Conservation (phyloP, 2,329 filamentous ascomycete genomes). For the Whalleya microplaca region DNA sequence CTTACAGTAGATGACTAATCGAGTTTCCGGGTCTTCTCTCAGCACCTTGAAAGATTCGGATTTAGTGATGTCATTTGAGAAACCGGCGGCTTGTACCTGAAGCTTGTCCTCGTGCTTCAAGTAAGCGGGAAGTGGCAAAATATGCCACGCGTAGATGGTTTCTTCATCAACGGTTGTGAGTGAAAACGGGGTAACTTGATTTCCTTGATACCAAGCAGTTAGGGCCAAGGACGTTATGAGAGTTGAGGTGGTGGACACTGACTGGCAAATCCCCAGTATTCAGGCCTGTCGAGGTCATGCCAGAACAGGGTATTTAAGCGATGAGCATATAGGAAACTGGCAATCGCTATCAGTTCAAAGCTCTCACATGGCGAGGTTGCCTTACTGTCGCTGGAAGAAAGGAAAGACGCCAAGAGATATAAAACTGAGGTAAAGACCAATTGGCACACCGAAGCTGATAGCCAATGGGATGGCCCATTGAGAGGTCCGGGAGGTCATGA, state of each 20-base stretch:
- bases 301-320: slow-evolving; percentile 74
- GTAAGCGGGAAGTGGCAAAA: slow-evolving; percentile 80
- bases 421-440: slow-evolving; percentile 68
- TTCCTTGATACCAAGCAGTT: slow-evolving; percentile 55
- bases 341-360: slow-evolving; percentile 1
- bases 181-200: slow-evolving; percentile 87
- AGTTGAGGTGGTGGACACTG: slow-evolving; percentile 37
- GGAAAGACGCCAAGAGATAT: slow-evolving; percentile 69
- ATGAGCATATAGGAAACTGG: slow-evolving; percentile 81
- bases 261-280: slow-evolving; percentile 88
- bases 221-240: slow-evolving; percentile 16
- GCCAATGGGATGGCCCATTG: slow-evolving; percentile 44
- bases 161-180: slow-evolving; percentile 76
- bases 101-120: slow-evolving; percentile 69
- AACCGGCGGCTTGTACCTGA: slow-evolving; percentile 52
- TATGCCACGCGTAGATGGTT: slow-evolving; percentile 85
- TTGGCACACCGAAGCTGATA: slow-evolving; percentile 59
- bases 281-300: slow-evolving; percentile 74
- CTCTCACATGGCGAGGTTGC: slow-evolving; percentile 15
- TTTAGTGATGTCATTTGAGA: slow-evolving; percentile 56
- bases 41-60: slow-evolving; percentile 65
- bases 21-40: slow-evolving; percentile 63
- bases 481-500: slow-evolving; percentile 36
- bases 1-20: slow-evolving; percentile 67
- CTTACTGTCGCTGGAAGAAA: slow-evolving; percentile 80